Evolutionary conservation across 2,329 filamentous ascomycete genomes (phyloP).

Genomic region (Zymoseptoria crescenta): DNA sequence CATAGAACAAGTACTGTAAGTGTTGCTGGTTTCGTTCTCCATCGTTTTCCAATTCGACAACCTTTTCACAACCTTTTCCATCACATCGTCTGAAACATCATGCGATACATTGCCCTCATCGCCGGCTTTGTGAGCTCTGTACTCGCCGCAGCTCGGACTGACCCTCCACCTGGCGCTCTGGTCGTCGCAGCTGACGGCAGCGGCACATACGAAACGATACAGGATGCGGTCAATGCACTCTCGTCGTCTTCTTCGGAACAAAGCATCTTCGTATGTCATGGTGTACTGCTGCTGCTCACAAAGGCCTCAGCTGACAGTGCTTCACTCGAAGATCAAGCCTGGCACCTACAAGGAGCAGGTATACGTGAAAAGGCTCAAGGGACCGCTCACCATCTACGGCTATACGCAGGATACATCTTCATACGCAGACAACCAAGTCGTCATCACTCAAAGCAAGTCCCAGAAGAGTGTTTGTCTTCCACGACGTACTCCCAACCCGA

Average conservation of each 20-base stretch:
- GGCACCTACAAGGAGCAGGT: constrained; percentile 58
- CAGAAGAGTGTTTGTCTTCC: constrained; percentile 33
- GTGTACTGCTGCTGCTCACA: not conserved
- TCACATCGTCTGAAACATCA: not conserved
- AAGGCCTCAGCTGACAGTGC: not conserved
- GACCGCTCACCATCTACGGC: constrained; percentile 50
- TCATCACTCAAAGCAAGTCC: constrained; percentile 41
- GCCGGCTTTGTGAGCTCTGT: constrained; percentile 13
- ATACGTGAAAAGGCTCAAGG: constrained; percentile 42
- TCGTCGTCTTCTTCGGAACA: constrained; percentile 42
- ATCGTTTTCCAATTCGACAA: not conserved
- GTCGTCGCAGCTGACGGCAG: constrained; percentile 36
- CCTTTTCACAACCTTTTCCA: not conserved
- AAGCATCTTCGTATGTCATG: constrained; percentile 42
- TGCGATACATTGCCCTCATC: constrained; percentile 8
- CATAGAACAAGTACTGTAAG: not conserved
- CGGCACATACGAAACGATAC: constrained; percentile 42
- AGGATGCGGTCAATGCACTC: constrained; percentile 52
- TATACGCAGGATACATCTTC: constrained; percentile 46
- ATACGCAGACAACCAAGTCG: constrained; percentile 53
- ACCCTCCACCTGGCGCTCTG: constrained; percentile 45
- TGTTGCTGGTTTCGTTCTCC: not conserved
- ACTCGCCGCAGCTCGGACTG: constrained; percentile 32
- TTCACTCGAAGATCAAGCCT: constrained; percentile 46
- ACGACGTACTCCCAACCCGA: not conserved